Conservation (phyloP, 2,329 filamentous ascomycete species). For the Sporothrix dimorphospora region DNA sequence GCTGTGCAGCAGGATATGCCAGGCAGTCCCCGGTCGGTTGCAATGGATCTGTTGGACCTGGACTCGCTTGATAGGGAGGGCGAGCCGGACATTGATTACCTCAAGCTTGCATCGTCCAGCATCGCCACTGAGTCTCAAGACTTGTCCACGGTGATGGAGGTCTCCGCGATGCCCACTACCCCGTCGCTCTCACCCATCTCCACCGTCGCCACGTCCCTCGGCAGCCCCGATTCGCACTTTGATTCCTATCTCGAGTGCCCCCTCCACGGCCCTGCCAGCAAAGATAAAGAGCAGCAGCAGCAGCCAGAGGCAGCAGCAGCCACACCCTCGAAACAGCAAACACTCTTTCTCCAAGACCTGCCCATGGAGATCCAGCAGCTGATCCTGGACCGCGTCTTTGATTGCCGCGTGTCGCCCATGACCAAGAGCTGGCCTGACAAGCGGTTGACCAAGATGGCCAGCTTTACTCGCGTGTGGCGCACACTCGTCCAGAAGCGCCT, state of each 20-base stretch:
- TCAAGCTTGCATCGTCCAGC: neutral
- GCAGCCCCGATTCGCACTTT: constrained; percentile 8
- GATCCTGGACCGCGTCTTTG: constrained; percentile 72
- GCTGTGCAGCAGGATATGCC: neutral
- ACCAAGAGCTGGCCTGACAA: constrained; percentile 61
- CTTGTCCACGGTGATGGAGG: constrained; percentile 26
- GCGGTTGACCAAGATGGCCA: constrained; percentile 66
- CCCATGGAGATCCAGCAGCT: constrained; percentile 73
- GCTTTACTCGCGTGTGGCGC: constrained; percentile 67
- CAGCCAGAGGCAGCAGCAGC: constrained; percentile 31
- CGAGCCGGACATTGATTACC: neutral
- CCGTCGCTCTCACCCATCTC: constrained; percentile 19
- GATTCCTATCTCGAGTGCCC: neutral
- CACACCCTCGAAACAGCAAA: constrained; percentile 30
- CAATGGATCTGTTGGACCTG: neutral
- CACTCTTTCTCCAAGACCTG: constrained; percentile 54
- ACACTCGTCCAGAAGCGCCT: constrained; percentile 70
- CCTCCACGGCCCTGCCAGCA: neutral
- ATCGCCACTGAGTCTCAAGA: neutral
- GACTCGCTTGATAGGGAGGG: neutral
- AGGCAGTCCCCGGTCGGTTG: neutral
- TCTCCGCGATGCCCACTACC: constrained; percentile 26
- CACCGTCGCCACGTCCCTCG: constrained; percentile 5
- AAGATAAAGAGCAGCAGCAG: neutral
- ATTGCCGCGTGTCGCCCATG: constrained; percentile 65